phyloP scores from a whole-genome alignment of 1,284 basidiomycete species.

The Ustilago vetiveriae region DNA sequence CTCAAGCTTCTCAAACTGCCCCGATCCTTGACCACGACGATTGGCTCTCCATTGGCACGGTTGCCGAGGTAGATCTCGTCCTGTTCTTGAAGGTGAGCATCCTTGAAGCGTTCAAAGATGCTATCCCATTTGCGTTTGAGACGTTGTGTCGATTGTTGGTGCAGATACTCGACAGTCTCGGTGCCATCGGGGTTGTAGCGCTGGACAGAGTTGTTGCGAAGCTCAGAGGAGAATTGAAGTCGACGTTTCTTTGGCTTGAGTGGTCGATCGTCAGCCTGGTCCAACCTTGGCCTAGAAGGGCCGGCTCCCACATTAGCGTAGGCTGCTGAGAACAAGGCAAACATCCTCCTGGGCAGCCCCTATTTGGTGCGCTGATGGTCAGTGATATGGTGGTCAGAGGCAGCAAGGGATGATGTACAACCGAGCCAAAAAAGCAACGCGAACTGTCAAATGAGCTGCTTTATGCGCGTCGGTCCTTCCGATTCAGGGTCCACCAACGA shows the following conservation, averaged over 20 bases:
- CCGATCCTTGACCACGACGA: conserved; percentile 57
- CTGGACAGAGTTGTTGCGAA: conserved; percentile 22
- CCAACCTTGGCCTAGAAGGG: conserved; percentile 12
- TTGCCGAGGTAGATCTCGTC: conserved; percentile 65
- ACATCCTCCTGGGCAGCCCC: too few species aligned
- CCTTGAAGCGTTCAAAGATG: conserved; percentile 62
- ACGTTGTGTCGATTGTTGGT: conserved; percentile 56
- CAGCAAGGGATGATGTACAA: too few species aligned
- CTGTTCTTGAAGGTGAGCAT: conserved; percentile 61
- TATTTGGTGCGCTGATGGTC: too few species aligned
- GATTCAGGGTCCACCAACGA: conserved; percentile 5
- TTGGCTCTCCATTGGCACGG: conserved; percentile 42
- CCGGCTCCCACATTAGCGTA: conserved; percentile 13
- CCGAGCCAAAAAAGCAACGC: too few species aligned
- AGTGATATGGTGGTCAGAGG: neutral
- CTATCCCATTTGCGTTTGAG: conserved; percentile 63
- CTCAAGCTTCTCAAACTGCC: conserved; percentile 52
- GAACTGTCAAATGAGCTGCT: conserved; percentile 4
- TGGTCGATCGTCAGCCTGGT: neutral
- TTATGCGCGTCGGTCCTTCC: conserved; percentile 4
- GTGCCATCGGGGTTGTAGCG: conserved; percentile 58
- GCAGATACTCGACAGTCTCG: conserved; percentile 54
- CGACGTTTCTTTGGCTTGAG: conserved; percentile 35
- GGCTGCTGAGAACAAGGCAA: too few species aligned
- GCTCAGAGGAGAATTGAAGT: conserved; percentile 45